A percentile compares a stretch with the other conserved stretches of the same genome.
phyloP scores from a whole-genome alignment of 495 filamentous ascomycete genomes.

The Articulospora tetracladia region DNA sequence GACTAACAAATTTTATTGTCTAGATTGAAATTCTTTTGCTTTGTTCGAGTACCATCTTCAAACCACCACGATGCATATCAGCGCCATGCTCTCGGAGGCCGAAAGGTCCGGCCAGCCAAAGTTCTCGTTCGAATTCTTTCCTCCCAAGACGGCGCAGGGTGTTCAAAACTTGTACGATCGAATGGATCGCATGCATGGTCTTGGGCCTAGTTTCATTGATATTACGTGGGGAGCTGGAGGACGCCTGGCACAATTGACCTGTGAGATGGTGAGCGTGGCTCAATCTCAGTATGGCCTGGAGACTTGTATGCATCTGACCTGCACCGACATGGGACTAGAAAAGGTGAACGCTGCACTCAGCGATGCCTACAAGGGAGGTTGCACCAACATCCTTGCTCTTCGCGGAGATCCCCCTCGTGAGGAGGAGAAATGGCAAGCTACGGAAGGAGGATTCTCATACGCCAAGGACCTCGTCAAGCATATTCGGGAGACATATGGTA shows the following conservation, averaged over 20 bases:
- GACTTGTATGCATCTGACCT: slow-evolving; percentile 99
- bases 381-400: slow-evolving; percentile 95
- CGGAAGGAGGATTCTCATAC: slow-evolving; percentile 83
- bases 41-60: slow-evolving; percentile 2
- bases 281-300: slow-evolving; percentile 96
- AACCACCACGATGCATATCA: slow-evolving; percentile 68
- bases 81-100: slow-evolving; percentile 84
- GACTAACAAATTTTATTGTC: neutral
- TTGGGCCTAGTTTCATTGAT: slow-evolving; percentile 94
- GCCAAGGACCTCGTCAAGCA: slow-evolving; percentile 92
- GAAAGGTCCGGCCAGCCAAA: slow-evolving; percentile 68
- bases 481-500: slow-evolving; percentile 82
- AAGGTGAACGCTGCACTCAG: slow-evolving; percentile 87
- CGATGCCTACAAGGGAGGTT: slow-evolving; percentile 90
- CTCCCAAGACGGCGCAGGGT: slow-evolving; percentile 98
- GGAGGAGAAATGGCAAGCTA: slow-evolving; percentile 86
- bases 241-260: slow-evolving; percentile 82
- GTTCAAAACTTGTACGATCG: slow-evolving; percentile 99
- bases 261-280: slow-evolving; percentile 95
- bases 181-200: slow-evolving; percentile 97
- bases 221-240: slow-evolving; percentile 99
- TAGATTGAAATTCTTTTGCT: neutral
- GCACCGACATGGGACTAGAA: slow-evolving; percentile 92
- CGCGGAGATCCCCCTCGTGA: slow-evolving; percentile 94
- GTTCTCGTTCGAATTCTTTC: slow-evolving; percentile 99